phyloP scores from a whole-genome alignment of 2,329 filamentous ascomycete species.

The Gaeumannomyces sp. region DNA sequence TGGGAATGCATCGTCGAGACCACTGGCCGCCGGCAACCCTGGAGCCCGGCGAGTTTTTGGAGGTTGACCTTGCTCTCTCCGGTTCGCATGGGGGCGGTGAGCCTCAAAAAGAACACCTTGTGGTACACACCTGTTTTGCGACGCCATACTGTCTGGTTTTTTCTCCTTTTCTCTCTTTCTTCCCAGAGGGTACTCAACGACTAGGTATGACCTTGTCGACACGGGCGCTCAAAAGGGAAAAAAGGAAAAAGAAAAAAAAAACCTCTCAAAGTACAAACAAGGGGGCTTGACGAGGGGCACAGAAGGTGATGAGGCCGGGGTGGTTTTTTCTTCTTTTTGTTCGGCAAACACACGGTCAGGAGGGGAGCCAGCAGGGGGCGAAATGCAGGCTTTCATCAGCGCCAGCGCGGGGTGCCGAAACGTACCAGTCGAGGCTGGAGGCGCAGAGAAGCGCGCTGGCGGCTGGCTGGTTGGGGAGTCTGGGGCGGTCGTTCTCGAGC shows the following conservation, averaged over 20 bases:
- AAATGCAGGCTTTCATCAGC: constrained; percentile 1
- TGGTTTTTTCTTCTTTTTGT: constrained; percentile 1
- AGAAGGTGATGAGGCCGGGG: neutral
- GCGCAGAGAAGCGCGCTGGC: neutral
- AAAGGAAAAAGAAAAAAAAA: neutral
- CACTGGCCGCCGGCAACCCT: neutral
- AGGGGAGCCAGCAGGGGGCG: neutral
- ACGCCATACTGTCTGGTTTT: constrained; percentile 24
- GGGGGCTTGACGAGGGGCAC: neutral
- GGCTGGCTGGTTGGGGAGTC: neutral
- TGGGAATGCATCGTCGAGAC: neutral
- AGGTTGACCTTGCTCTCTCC: constrained; percentile 1
- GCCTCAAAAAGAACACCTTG: neutral
- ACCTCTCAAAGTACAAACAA: constrained; percentile 1
- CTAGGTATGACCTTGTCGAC: neutral
- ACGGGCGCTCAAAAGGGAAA: neutral
- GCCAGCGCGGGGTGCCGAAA: neutral
- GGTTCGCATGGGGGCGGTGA: neutral
- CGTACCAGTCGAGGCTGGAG: neutral
- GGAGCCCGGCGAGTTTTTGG: neutral
- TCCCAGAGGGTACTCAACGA: neutral
- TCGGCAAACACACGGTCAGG: neutral
- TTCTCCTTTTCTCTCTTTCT: neutral
- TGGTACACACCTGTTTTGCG: constrained; percentile 27
- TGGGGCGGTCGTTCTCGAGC: neutral